Conservation (phyloP, 2,329 filamentous ascomycete species). For the Arachnopeziza araneosa region DNA sequence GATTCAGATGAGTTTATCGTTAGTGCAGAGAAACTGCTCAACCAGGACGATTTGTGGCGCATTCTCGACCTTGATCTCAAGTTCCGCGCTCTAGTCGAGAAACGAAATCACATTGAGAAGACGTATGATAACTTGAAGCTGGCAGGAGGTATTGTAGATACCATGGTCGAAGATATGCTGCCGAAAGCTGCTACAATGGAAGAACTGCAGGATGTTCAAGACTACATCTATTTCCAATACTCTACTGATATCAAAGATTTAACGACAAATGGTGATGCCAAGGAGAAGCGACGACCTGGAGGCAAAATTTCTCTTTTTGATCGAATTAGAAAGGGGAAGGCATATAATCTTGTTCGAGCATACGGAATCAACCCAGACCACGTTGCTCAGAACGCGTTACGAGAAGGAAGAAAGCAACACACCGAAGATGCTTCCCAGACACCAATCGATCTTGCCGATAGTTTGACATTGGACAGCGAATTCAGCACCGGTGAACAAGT, state of each 20-base stretch:
- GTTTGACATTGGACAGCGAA: constrained; percentile 61
- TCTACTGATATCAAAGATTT: constrained; percentile 77
- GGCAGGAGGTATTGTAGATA: constrained; percentile 58
- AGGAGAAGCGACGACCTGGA: constrained; percentile 71
- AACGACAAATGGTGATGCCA: constrained; percentile 56
- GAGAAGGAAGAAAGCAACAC: constrained; percentile 70
- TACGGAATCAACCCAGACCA: constrained; percentile 88
- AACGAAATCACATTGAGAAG: constrained; percentile 78
- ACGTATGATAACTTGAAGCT: constrained; percentile 68
- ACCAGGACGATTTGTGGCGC: constrained; percentile 90
- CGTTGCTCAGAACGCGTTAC: constrained; percentile 79
- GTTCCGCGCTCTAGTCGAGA: constrained; percentile 87
- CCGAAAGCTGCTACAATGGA: constrained; percentile 78
- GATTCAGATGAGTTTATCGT: constrained; percentile 69
- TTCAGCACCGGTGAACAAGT: constrained; percentile 73
- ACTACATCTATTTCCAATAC: constrained; percentile 95
- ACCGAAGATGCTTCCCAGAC: constrained; percentile 77
- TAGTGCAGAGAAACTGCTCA: constrained; percentile 79
- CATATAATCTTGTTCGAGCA: constrained; percentile 76
- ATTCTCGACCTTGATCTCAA: constrained; percentile 94
- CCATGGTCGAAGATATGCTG: constrained; percentile 78
- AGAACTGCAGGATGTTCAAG: constrained; percentile 92
- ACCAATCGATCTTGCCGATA: constrained; percentile 84
- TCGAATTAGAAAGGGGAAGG: constrained; percentile 72
- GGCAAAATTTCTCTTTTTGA: constrained; percentile 77